Base-by-base conservation (phyloP, 768 basidiomycete species). In the Calocybe cyanea region DNA sequence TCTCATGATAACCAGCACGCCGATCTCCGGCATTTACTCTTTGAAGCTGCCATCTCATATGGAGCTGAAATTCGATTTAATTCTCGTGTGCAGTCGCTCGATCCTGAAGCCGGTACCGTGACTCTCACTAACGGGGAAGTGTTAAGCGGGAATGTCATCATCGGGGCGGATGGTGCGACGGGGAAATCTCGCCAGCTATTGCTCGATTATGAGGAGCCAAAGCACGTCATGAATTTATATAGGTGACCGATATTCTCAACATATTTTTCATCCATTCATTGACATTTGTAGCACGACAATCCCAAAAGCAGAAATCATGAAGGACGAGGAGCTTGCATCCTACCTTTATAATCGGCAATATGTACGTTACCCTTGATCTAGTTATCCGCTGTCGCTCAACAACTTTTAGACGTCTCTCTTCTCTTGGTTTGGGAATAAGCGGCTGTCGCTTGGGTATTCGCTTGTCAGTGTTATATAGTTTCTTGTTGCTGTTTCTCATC, bases 111-210 rank as follows among this genome's bases (percentile, higher is more conserved):
- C 24, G 58, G 60, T 21, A 58, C 52, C 32, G 69, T 73, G 7
- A 67, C 56, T 0, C 51, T 71, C 3, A 62, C 63, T 8, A 65
- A 63, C 8, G 79, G 80, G 2, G 61, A 70, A 30, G 63, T 58
- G 9, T 41, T 80, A 10, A 58, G 48, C 4, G 77, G 72, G 14
- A 73, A 83, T 55, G 66, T 81, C 18, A 67, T 83, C 46, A 61
- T 83, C 40, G 80, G 80, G 11, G 79, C 81, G 1, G 81, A 82
- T 51, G 81, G 81, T 2, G 51, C 56, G 19, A 51, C 55, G 4
- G 77, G 79, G 17, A 18, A 73, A 23, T 61, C 70, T 7, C 54
- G 68, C 30, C 61, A 56, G 18, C 54, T 63, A 2, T 58, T 76
- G 1, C 45, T 65, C 10, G 63, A 58, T 1, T 54, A 60, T 10